phyloP scores from a whole-genome alignment of 345 rosid species.

The Salix brachista region DNA sequence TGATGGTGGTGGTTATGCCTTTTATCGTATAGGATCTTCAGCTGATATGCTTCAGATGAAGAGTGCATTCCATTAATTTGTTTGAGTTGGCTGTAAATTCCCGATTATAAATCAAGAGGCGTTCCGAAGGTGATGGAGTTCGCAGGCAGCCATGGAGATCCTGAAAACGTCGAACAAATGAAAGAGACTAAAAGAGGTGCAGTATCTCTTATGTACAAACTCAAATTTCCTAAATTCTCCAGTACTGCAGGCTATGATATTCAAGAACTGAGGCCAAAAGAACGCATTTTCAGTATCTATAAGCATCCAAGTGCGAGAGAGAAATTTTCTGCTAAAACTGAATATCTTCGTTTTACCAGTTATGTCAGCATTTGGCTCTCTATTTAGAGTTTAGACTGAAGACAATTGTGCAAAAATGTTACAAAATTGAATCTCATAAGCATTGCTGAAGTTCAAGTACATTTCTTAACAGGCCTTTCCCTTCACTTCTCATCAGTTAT shows the following conservation, averaged over 20 bases:
- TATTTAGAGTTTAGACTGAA: not conserved
- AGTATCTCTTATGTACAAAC: not conserved
- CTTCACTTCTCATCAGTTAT: not conserved
- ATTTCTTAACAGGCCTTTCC: not conserved
- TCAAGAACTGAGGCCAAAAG: not conserved
- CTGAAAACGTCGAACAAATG: constrained; percentile 24
- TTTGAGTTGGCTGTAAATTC: constrained; percentile 6
- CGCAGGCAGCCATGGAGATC: not conserved
- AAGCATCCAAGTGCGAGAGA: not conserved
- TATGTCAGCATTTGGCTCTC: not conserved
- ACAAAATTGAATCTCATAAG: not conserved
- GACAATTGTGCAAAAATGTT: no score
- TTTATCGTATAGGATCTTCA: not conserved
- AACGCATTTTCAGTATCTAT: not conserved
- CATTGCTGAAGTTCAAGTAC: not conserved
- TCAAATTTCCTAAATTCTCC: not conserved
- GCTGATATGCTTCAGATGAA: not conserved
- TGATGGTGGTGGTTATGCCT: not conserved
- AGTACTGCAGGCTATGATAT: not conserved
- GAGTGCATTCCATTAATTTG: not conserved
- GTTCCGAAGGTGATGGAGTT: constrained; percentile 11
- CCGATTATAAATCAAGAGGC: constrained; percentile 3
- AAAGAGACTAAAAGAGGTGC: constrained; percentile 48
- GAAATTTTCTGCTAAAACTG: not conserved
- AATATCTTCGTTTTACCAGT: not conserved